Percentiles rank a stretch among this genome's conserved stretches.
Conservation (phyloP, 106 monocot species). For the Cymbidium sinense region DNA sequence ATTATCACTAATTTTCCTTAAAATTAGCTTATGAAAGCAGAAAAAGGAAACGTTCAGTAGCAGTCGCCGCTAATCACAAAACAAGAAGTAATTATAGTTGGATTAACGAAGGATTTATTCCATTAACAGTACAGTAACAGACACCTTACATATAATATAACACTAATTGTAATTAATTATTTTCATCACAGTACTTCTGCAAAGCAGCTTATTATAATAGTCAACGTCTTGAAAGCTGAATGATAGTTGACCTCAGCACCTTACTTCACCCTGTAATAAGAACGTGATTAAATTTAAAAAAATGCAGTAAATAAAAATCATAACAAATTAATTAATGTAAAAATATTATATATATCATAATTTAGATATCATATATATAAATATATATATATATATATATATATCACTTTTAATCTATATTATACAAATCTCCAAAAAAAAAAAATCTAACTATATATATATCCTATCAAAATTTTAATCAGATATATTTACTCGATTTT, state of each 20-base stretch:
- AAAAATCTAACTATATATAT: too few species aligned
- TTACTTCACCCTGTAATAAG: not conserved
- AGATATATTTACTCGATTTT: too few species aligned
- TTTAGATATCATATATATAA: not conserved
- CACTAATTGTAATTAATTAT: not conserved
- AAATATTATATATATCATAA: too few species aligned
- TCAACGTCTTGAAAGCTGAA: not conserved
- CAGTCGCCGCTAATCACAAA: too few species aligned
- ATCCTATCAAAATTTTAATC: too few species aligned
- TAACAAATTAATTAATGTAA: not conserved
- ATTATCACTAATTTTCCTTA: too few species aligned
- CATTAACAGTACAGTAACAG: not conserved
- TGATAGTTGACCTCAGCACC: not conserved
- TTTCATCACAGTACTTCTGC: not conserved
- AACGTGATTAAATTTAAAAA: not conserved
- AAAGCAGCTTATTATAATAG: not conserved
- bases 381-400: not conserved
- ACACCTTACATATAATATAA: not conserved
- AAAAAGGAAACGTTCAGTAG: too few species aligned
- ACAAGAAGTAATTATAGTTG: too few species aligned
- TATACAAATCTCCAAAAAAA: too few species aligned
- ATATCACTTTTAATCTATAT: too few species aligned
- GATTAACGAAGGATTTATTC: not conserved
- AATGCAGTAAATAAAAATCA: not conserved
- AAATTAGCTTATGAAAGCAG: too few species aligned